Evolutionary conservation across 176 grass and related monocot species (phyloP).

Genomic region (Microstegium vimineum): DNA sequence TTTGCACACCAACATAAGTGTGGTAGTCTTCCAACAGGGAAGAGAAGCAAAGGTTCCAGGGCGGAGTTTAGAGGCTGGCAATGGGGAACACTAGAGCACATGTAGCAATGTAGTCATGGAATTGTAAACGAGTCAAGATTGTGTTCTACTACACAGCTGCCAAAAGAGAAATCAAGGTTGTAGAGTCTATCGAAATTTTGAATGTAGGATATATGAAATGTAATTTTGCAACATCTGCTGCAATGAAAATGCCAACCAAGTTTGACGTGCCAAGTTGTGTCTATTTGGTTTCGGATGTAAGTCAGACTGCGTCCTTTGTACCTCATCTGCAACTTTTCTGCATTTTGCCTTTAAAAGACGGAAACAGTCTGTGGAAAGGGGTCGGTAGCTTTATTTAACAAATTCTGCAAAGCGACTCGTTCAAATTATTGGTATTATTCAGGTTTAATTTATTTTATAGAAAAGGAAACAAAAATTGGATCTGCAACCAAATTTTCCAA

Average conservation of each 20-base stretch:
- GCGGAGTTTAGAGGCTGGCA: background rate
- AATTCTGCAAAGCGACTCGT: too few relatives aligned
- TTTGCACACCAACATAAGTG: background rate
- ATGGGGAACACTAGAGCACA: background rate
- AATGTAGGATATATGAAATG: slow-evolving; percentile 7
- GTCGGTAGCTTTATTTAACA: too few relatives aligned
- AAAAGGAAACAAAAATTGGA: too few relatives aligned
- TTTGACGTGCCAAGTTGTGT: background rate
- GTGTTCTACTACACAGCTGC: background rate
- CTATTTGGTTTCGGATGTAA: background rate
- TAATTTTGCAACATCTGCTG: background rate
- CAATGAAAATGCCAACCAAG: background rate
- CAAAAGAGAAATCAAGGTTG: background rate
- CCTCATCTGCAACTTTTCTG: background rate
- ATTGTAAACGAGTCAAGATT: background rate
- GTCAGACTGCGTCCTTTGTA: background rate
- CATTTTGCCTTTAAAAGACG: background rate
- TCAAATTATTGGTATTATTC: too few relatives aligned
- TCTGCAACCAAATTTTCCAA: too few relatives aligned
- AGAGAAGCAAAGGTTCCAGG: background rate
- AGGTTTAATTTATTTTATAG: too few relatives aligned
- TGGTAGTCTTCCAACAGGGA: background rate
- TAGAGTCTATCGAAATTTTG: slow-evolving; percentile 33
- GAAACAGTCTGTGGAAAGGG: background rate
- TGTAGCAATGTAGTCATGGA: background rate